These are phyloP conservation scores for Coniella vitis DNA, from an alignment of 2,329 filamentous ascomycete genomes.

Conservation along the genomic window DNA sequence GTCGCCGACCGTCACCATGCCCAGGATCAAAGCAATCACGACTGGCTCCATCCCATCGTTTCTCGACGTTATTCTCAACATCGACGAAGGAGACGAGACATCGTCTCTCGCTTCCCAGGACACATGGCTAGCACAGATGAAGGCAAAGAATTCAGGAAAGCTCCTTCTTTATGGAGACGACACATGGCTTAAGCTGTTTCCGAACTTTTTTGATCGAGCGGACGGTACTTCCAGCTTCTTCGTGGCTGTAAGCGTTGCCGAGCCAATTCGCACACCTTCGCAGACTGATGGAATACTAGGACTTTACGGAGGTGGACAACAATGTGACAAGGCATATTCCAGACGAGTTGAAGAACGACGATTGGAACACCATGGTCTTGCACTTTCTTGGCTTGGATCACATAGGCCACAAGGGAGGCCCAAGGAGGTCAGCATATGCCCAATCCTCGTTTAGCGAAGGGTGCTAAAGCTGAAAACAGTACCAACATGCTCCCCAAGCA, in stretches of 20 bases:
- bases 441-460: background rate
- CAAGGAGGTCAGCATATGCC: slow-evolving; percentile 53
- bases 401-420: slow-evolving; percentile 94
- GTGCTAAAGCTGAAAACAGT: slow-evolving; percentile 35
- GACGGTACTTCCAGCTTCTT: slow-evolving; percentile 98
- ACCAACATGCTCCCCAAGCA: slow-evolving; percentile 92
- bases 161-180: slow-evolving; percentile 96
- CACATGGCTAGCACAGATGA: slow-evolving; percentile 93
- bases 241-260: slow-evolving; percentile 65
- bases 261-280: slow-evolving; percentile 13
- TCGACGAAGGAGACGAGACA: slow-evolving; percentile 87
- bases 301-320: slow-evolving; percentile 95
- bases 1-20: slow-evolving; percentile 98
- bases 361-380: slow-evolving; percentile 91
- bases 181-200: slow-evolving; percentile 96
- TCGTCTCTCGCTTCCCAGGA: slow-evolving; percentile 85
- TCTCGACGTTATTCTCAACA: slow-evolving; percentile 91
- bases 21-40: slow-evolving; percentile 91
- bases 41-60: slow-evolving; percentile 98
- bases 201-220: slow-evolving; percentile 73
- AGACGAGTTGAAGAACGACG: slow-evolving; percentile 63
- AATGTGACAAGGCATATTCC: slow-evolving; percentile 92
- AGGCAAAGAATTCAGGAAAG: slow-evolving; percentile 61
- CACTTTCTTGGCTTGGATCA: slow-evolving; percentile 96
- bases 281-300: slow-evolving; percentile 43